Evolutionary conservation across 2,329 filamentous ascomycete species (phyloP).

Genomic region (Aspergillus pseudotamarii): DNA sequence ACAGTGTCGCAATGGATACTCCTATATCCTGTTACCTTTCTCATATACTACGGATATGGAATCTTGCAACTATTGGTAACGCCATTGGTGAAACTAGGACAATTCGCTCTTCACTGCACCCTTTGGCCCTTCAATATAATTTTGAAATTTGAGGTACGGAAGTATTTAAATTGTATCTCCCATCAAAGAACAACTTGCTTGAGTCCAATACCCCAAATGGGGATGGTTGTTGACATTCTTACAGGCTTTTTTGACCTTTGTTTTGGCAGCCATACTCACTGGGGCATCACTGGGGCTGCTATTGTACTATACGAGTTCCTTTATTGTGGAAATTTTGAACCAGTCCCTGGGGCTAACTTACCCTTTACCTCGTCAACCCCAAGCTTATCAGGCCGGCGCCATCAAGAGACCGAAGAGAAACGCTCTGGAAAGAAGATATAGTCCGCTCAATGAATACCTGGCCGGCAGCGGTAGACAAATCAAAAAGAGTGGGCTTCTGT

Average conservation of each 20-base stretch:
- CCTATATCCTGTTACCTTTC: constrained; percentile 16
- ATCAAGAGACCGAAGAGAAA: background rate
- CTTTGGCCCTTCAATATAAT: constrained; percentile 56
- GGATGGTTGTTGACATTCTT: background rate
- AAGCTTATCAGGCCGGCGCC: background rate
- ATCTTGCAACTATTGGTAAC: constrained; percentile 46
- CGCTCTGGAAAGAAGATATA: background rate
- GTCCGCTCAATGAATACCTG: background rate
- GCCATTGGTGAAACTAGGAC: constrained; percentile 53
- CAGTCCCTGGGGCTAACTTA: constrained; percentile 48
- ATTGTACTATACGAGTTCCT: constrained; percentile 59
- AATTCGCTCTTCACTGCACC: constrained; percentile 43
- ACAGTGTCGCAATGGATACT: constrained; percentile 11
- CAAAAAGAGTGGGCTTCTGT: constrained; percentile 13
- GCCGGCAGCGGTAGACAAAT: constrained; percentile 6
- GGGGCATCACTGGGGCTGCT: constrained; percentile 66
- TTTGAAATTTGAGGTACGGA: constrained; percentile 58
- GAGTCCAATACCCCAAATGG: background rate
- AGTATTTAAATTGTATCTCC: background rate
- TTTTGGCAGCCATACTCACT: constrained; percentile 68
- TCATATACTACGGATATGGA: constrained; percentile 22
- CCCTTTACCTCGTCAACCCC: background rate
- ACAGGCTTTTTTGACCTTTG: constrained; percentile 54
- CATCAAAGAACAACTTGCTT: background rate
- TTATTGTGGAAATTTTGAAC: constrained; percentile 54